Base-by-base conservation (phyloP, 371 early-diverging fungal species). In the Rhizomucor pusillus region DNA sequence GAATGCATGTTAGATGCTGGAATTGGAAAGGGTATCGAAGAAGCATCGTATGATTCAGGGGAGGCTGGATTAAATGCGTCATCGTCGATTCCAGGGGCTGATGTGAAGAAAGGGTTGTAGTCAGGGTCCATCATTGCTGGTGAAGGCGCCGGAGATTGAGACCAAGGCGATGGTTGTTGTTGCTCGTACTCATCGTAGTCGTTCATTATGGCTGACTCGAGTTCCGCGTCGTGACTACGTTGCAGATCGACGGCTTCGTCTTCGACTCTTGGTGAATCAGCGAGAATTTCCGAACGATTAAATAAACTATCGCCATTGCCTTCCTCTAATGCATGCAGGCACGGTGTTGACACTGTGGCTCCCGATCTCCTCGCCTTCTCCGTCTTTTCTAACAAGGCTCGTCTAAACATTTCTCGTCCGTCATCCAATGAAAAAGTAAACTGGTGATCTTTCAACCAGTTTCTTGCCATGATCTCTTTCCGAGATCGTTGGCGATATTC, bases 121-220 rank as follows among this genome's bases (percentile, higher is more conserved):
- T 82, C 78, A 12, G 82, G 71, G 46, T 85, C 84, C 69, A 80
- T 80, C 59, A 82, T 75, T 43, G 73, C 76, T 14, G 82, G 82
- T 6, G 83, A 82, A 11, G 82, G 81, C 22, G 80, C 78, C 22
- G 86, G 86, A 1, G 82, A 82, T 54, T 85, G 85, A 13, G 83
- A 82, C 85, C 85, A 85, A 18, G 86, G 77, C 3, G 73, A 75
- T 1, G 79, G 73, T 50, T 77, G 67, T 36, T 71, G 69, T 51
- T 75, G 71, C 43, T 79, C 79, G 40, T 79, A 79, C 51, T 79
- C 78, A 37, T 71, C 75, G 43, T 69, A 75, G 18, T 65, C 66
- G 39, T 60, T 56, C 16, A 72, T 46, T 19, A 66, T 56, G 0
- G 65, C 37, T 34, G 35, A 14, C 11, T 14, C 14, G 3, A 36